Percentiles rank a stretch among this genome's conserved stretches.
phyloP scores from a whole-genome alignment of 495 filamentous ascomycete species.

The Aspergillus baeticus region DNA sequence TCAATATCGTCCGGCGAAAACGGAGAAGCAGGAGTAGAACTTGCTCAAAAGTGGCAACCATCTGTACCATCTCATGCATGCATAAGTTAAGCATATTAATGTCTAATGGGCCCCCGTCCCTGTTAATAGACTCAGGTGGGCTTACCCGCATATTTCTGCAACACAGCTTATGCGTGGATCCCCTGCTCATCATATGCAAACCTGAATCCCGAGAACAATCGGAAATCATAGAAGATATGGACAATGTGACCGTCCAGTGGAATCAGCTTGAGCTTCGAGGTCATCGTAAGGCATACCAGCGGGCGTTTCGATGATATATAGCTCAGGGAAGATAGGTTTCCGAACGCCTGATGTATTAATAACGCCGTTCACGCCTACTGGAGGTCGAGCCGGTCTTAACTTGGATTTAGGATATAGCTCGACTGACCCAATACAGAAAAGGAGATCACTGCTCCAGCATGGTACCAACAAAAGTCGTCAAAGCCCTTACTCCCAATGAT shows the following conservation, averaged over 20 bases:
- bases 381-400: too few relatives aligned
- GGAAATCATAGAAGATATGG: neutral
- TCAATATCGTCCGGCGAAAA: too few relatives aligned
- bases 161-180: neutral
- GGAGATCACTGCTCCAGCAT: slow-evolving; percentile 29
- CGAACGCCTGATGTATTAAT: too few relatives aligned
- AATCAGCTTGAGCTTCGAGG: too few relatives aligned
- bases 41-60: slow-evolving; percentile 8
- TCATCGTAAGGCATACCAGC: too few relatives aligned
- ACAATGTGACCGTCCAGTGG: neutral
- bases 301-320: too few relatives aligned
- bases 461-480: slow-evolving; percentile 27
- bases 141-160: neutral
- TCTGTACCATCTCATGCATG: neutral
- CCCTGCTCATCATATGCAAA: neutral
- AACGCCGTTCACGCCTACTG: too few relatives aligned
- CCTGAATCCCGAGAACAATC: neutral
- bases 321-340: too few relatives aligned
- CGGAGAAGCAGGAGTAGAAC: neutral
- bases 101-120: neutral
- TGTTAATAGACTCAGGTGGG: neutral
- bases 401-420: too few relatives aligned
- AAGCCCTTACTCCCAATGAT: slow-evolving; percentile 28
- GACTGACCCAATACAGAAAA: slow-evolving; percentile 31
- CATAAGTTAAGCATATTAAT: neutral